Evolutionary conservation across 768 basidiomycete species (phyloP), one percentile per base, ranked within the genome.

Genomic region (Daedaleopsis sinensis): DNA sequence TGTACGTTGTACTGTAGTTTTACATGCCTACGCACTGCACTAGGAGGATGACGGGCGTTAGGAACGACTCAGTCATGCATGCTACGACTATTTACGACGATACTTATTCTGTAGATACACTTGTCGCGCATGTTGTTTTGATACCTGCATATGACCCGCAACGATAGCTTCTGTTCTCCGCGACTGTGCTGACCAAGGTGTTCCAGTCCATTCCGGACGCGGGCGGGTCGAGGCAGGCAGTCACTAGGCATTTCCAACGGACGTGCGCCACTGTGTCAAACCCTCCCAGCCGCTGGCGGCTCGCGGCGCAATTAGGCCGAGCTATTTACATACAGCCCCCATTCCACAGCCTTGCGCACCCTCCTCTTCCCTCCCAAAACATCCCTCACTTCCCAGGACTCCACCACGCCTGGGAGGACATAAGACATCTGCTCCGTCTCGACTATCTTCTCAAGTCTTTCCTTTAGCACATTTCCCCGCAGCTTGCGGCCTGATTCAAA

Each of bases 401-500:
- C 13, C 39, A 9, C 13, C 39, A 9, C 47, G 47, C 47, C 23
- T 49, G 21, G 12, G 47, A 13, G 47, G 47, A 24, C 37, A 19
- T 8, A 52, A n/a, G 16, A 44, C 42, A 36, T 39, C 32, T 23
- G 24, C 52, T 54, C 19, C 39, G 39, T 42, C 39, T 42, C 13
- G 39, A 42, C 13, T 42, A 18, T 51, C 52, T 57, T 57, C 47
- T 39, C 61, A 38, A 35, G 61, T 62, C 61, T 57, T 39, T 62
- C 61, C 37, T 62, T 62, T 55, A 49, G 51, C 46, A n/a, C 44
- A 32, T 57, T 77, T 79, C 44, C 62, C 76, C 49, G 52, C 76
- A 39, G 19, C 77, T 50, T 69, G 66, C 27, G 70, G 77, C 3
- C 82, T 82, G 1, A 42, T 36, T 39, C 19, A 66, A 79, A 78